Evolutionary conservation across 345 rosid species (phyloP).

Genomic region (Angophora floribunda): DNA sequence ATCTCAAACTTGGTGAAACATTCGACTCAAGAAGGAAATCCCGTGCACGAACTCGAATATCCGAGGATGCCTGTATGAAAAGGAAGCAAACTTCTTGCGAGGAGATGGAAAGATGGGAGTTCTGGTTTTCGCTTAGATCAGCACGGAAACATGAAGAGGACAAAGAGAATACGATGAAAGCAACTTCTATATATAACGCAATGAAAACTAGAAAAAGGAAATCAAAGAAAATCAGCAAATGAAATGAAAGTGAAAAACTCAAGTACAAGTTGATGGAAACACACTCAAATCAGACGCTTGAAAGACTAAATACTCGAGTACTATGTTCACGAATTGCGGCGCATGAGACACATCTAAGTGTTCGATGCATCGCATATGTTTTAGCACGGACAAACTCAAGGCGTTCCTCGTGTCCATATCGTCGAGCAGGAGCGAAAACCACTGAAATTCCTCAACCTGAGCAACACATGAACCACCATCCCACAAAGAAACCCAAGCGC

Average conservation of each 20-base stretch:
- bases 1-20: neutral
- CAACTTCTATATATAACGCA: neutral
- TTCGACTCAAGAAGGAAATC: neutral
- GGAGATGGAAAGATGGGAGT: neutral
- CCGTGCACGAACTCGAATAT: neutral
- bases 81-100: neutral
- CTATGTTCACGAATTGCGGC: neutral
- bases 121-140: neutral
- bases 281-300: neutral
- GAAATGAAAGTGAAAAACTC: accelerated
- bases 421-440: neutral
- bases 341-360: neutral
- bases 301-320: neutral
- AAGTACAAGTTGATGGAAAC: neutral
- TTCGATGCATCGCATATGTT: neutral
- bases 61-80: neutral
- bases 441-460: conserved; percentile 30
- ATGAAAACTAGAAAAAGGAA: neutral
- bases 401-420: neutral
- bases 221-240: neutral
- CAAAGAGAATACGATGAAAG: neutral
- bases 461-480: conserved; percentile 34
- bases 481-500: conserved; percentile 84
- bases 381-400: neutral
- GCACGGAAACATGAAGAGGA: neutral